Evolutionary conservation across 768 basidiomycete genomes (phyloP).

Genomic region (Roridomyces roridus): DNA sequence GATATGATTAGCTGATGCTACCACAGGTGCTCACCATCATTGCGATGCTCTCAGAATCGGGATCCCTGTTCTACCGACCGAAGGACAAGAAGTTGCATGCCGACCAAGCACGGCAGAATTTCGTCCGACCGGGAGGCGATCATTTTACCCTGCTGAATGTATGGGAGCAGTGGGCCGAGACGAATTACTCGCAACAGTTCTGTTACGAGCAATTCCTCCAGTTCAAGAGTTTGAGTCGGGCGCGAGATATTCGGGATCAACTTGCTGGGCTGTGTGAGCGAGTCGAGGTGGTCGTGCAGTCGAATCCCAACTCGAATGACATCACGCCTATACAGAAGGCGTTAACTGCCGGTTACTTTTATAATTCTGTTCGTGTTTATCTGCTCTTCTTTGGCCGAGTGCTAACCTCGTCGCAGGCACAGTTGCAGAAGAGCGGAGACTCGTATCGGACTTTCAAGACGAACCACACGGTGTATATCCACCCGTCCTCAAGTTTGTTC

Average conservation of each 20-base stretch:
- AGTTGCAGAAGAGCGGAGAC: constrained; percentile 94
- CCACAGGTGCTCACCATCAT: constrained; percentile 91
- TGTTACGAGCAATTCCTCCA: constrained; percentile 96
- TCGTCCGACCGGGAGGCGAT: constrained; percentile 93
- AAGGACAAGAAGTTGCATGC: constrained; percentile 99
- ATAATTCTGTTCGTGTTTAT: constrained; percentile 74
- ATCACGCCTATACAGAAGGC: constrained; percentile 95
- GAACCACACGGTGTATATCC: constrained; percentile 94
- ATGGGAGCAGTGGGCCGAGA: constrained; percentile 99
- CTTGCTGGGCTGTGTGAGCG: constrained; percentile 95
- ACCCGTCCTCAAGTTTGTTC: constrained; percentile 95
- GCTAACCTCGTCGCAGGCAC: constrained; percentile 57
- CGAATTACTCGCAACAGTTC: constrained; percentile 96
- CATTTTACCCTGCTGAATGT: constrained; percentile 98
- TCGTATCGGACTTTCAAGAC: constrained; percentile 97
- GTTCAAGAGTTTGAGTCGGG: constrained; percentile 92
- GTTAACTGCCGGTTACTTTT: constrained; percentile 93
- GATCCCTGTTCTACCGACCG: constrained; percentile 93
- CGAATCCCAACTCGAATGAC: constrained; percentile 92
- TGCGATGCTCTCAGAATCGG: constrained; percentile 95
- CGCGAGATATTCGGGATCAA: constrained; percentile 96
- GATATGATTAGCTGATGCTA: background rate
- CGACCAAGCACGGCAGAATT: constrained; percentile 97
- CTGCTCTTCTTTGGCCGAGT: background rate
- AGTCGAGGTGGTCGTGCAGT: constrained; percentile 89